phyloP scores from a whole-genome alignment of 2,329 filamentous ascomycete genomes.

The Penicillium nordicum region DNA sequence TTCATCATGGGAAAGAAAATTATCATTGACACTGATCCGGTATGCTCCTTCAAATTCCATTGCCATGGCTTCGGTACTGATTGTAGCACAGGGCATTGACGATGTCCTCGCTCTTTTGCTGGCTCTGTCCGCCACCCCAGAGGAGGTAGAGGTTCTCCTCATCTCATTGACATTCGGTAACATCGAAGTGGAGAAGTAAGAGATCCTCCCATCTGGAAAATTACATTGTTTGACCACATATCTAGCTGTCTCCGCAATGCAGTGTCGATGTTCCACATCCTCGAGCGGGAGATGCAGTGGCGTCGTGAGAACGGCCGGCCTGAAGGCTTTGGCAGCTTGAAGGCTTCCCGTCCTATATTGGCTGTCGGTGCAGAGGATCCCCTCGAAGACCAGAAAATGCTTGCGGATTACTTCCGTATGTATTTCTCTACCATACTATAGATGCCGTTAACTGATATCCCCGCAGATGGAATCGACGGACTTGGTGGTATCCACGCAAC shows the following conservation, averaged over 20 bases:
- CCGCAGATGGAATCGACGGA: slow-evolving; percentile 68
- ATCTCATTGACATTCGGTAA: slow-evolving; percentile 93
- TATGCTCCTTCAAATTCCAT: slow-evolving; percentile 37
- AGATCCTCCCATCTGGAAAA: not conserved
- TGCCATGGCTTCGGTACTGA: not conserved
- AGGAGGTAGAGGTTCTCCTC: slow-evolving; percentile 81
- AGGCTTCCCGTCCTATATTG: slow-evolving; percentile 72
- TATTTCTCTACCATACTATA: slow-evolving; percentile 6
- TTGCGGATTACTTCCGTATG: slow-evolving; percentile 85
- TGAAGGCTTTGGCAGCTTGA: slow-evolving; percentile 70
- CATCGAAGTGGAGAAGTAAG: slow-evolving; percentile 75
- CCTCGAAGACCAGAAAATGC: slow-evolving; percentile 74
- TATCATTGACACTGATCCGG: slow-evolving; percentile 96
- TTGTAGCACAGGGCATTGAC: slow-evolving; percentile 64
- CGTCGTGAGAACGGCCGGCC: slow-evolving; percentile 64
- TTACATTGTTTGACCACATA: not conserved
- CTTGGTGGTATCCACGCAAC: slow-evolving; percentile 68
- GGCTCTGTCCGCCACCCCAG: slow-evolving; percentile 73
- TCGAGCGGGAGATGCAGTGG: slow-evolving; percentile 87
- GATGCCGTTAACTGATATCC: slow-evolving; percentile 1
- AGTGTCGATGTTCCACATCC: slow-evolving; percentile 83
- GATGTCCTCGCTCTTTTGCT: slow-evolving; percentile 86
- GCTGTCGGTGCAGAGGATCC: slow-evolving; percentile 84
- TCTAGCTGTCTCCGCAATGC: slow-evolving; percentile 79
- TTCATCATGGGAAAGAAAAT: slow-evolving; percentile 66